These are phyloP conservation scores for Wakefieldia striispora DNA, from an alignment of 768 basidiomycete species.

Conservation along the genomic window DNA sequence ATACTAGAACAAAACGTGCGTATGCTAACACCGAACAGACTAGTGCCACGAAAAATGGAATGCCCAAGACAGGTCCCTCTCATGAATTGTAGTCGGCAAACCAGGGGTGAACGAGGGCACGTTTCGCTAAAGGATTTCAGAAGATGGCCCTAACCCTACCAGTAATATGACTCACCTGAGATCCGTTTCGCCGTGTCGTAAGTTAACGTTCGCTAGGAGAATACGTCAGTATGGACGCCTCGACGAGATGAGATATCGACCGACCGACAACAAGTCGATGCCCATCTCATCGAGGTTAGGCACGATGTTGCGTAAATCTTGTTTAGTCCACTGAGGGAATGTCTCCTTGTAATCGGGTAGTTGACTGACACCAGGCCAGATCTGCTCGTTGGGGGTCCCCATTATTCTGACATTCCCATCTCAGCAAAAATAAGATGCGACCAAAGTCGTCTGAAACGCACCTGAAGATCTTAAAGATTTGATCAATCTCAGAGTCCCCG, in stretches of 20 bases:
- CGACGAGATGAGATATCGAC: constrained; percentile 8
- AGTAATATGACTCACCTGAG: constrained; percentile 57
- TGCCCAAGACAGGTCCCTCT: constrained; percentile 4
- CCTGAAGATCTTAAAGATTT: constrained; percentile 99
- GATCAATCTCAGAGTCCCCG: constrained; percentile 99
- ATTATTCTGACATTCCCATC: constrained; percentile 60
- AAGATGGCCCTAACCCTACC: neutral
- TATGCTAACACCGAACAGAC: constrained; percentile 21
- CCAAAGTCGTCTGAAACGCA: constrained; percentile 26
- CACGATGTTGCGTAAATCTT: constrained; percentile 67
- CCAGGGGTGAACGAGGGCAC: constrained; percentile 50
- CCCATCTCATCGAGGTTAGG: constrained; percentile 72
- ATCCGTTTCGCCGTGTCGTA: constrained; percentile 93
- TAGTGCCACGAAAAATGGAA: neutral
- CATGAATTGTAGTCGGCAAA: constrained; percentile 47
- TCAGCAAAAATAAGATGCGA: neutral
- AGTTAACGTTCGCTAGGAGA: constrained; percentile 57
- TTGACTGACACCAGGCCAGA: constrained; percentile 86
- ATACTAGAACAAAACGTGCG: constrained; percentile 23
- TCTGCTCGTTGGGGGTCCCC: constrained; percentile 88
- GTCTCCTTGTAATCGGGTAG: constrained; percentile 95
- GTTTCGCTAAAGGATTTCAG: constrained; percentile 45
- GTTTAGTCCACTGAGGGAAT: constrained; percentile 91
- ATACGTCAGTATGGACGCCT: neutral
- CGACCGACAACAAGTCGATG: constrained; percentile 75